These are phyloP conservation scores for Microcyclosporella mali DNA, from an alignment of 2,329 filamentous ascomycete species.

Conservation along the genomic window DNA sequence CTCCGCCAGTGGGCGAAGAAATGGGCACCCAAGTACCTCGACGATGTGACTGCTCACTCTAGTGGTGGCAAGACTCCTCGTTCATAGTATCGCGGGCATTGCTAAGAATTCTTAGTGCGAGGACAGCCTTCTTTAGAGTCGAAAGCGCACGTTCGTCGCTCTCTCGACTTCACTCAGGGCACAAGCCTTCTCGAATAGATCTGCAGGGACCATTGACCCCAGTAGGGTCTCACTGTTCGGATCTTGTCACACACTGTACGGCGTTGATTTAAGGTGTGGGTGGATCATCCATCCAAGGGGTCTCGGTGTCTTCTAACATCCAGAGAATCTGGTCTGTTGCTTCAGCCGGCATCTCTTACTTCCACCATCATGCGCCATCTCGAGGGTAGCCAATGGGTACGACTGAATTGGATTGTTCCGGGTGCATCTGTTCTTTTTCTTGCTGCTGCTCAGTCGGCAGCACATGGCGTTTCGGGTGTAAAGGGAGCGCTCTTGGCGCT, in stretches of 20 bases:
- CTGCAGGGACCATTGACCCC: conserved; percentile 7
- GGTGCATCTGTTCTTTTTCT: conserved; percentile 4
- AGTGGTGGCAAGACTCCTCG: conserved; percentile 30
- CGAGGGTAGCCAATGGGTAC: conserved; percentile 2
- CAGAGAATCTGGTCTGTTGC: neutral
- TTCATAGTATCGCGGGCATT: conserved; percentile 19
- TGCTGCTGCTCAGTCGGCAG: conserved; percentile 4
- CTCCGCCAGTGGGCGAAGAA: conserved; percentile 85
- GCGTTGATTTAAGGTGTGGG: conserved; percentile 14
- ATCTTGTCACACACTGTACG: conserved; percentile 6
- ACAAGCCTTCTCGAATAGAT: conserved; percentile 7
- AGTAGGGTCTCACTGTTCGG: neutral
- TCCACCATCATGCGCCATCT: conserved; percentile 4
- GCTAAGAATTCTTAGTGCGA: conserved; percentile 14
- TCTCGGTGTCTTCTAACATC: conserved; percentile 1
- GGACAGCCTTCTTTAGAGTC: conserved; percentile 7
- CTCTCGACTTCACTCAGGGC: conserved; percentile 10
- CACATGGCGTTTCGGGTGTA: conserved; percentile 8
- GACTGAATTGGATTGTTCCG: conserved; percentile 5
- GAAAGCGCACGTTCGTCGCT: conserved; percentile 9
- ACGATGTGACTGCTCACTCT: conserved; percentile 20
- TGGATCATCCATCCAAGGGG: conserved; percentile 2
- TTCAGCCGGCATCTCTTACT: conserved; percentile 2
- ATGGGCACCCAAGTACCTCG: conserved; percentile 32
- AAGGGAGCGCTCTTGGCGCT: neutral